Percentiles rank a stretch among this genome's conserved stretches.
These are phyloP conservation scores for Boletus chippewaensis DNA, from an alignment of 1,284 basidiomycete genomes.

Conservation along the genomic window DNA sequence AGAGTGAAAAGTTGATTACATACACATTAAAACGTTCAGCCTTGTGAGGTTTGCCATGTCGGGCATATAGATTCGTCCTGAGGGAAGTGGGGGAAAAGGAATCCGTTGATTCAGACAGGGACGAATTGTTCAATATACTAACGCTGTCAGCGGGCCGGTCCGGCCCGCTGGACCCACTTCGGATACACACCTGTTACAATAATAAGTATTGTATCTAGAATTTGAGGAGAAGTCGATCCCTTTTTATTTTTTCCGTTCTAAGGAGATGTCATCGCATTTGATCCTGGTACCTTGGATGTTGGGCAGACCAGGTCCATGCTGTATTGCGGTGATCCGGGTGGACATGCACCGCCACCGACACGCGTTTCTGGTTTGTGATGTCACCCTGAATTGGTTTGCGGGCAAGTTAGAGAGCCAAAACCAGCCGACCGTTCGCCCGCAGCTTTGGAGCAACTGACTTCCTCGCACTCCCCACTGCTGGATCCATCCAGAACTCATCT, in stretches of 20 bases:
- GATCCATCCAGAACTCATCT: slow-evolving; percentile 10
- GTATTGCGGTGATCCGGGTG: slow-evolving; percentile 10
- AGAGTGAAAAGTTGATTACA: slow-evolving; percentile 18
- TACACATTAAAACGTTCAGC: slow-evolving; percentile 73
- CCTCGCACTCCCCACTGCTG: background rate
- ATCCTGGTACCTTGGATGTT: slow-evolving; percentile 1
- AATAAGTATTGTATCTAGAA: too few species aligned
- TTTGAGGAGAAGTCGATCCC: too few species aligned
- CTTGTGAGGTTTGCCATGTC: slow-evolving; percentile 41
- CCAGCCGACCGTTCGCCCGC: slow-evolving; percentile 10
- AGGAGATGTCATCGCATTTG: background rate
- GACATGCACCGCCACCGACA: slow-evolving; percentile 27
- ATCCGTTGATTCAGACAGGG: background rate
- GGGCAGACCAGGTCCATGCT: background rate
- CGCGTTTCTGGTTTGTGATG: slow-evolving; percentile 24
- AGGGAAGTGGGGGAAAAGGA: background rate
- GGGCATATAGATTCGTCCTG: background rate
- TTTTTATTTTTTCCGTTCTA: background rate
- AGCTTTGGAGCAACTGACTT: slow-evolving; percentile 12
- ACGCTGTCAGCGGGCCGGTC: background rate
- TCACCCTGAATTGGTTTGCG: slow-evolving; percentile 20
- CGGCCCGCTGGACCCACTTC: too few species aligned
- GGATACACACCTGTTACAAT: too few species aligned
- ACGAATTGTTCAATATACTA: background rate
- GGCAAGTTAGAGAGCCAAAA: slow-evolving; percentile 4